Evolutionary conservation across 208 protist genomes (phyloP).

Genomic region (Acanthamoeba castellanii): DNA sequence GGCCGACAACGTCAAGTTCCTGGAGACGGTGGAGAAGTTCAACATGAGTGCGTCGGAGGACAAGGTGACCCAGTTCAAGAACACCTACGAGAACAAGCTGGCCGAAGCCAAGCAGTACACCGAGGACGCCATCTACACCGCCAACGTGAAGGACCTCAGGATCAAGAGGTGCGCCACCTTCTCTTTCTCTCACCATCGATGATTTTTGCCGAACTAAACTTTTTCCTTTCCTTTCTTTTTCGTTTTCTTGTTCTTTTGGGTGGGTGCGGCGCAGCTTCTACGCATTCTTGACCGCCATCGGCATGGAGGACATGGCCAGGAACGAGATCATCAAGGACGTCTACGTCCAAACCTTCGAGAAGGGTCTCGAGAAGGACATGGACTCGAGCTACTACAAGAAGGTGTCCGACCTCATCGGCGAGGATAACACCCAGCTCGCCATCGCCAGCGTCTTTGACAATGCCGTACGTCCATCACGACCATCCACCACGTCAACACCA

Average conservation of each 20-base stretch:
- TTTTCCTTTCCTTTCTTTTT: not conserved
- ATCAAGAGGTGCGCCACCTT: slow-evolving; percentile 10
- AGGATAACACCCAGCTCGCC: not conserved
- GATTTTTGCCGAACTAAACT: not conserved
- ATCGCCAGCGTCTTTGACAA: slow-evolving; percentile 35
- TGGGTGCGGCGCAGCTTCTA: slow-evolving; percentile 43
- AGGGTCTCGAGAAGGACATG: slow-evolving; percentile 48
- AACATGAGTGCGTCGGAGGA: slow-evolving; percentile 48
- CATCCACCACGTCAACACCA: no score
- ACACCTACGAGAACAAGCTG: slow-evolving; percentile 68
- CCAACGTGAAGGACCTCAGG: slow-evolving; percentile 35
- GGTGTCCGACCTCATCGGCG: slow-evolving; percentile 31
- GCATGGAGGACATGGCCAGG: not conserved
- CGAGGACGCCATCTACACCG: slow-evolving; percentile 38
- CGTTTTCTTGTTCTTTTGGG: not conserved
- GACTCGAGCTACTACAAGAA: slow-evolving; percentile 68
- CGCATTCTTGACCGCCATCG: slow-evolving; percentile 33
- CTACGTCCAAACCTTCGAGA: slow-evolving; percentile 59
- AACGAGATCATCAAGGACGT: slow-evolving; percentile 63
- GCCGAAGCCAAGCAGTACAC: slow-evolving; percentile 57
- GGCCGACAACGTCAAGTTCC: slow-evolving; percentile 60
- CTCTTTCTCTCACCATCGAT: not conserved
- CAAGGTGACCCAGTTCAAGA: slow-evolving; percentile 69
- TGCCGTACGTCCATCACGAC: not conserved
- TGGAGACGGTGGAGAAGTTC: slow-evolving; percentile 70